Evolutionary conservation across 192 early-diverging fungal species (phyloP), one percentile per base, ranked within the genome.

Genomic region (Phycomyces blakesleeanus): DNA sequence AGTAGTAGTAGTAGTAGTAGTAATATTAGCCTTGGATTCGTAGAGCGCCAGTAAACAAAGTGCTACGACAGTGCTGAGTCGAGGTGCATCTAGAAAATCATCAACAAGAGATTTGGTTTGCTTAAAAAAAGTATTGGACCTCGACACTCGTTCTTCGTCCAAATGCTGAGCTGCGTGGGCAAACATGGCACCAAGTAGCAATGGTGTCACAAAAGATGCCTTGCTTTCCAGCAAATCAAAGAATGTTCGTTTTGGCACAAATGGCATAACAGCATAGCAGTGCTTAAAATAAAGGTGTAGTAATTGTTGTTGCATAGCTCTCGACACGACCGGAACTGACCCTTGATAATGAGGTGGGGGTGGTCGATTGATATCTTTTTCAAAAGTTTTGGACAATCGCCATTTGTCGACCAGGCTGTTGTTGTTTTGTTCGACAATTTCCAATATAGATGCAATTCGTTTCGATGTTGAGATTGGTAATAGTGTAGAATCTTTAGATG

Each of bases 201-300:
- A 42, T 5, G 74, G 74, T 24, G 63, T 57, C 2, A 68, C 54
- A 7, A 71, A 26, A 1, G 49, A 50, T 3, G 63, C 49, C 27
- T 71, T 52, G 10, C 22, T 27, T 12, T 71, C 60, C 1, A 66
- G 44, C 55, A 71, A 65, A 22, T 63, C 44, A 21, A 68, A 41
- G 22, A 76, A 71, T 7, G 50, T 27, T n/a, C 58, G 53, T 21
- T 59, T 51, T 15, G 74, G 65, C 34, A 76, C 59, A 16, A 76
- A 55, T 0, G 68, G 74, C 44, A 71, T 67, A 15, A 65, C 24
- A 25, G 59, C 55, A 61, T 70, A 61, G 3, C 41, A 37, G 20
- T 76, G 51, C 51, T 53, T 50, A 21, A 64, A 76, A 54, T 68
- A 76, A 4, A 65, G 38, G 4, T 47, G 26, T 40, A 71, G 64